Percentiles rank a stretch among this genome's conserved stretches.
These are phyloP conservation scores for Penicillium digitatum DNA, from an alignment of 2,329 filamentous ascomycete species.

Conservation along the genomic window DNA sequence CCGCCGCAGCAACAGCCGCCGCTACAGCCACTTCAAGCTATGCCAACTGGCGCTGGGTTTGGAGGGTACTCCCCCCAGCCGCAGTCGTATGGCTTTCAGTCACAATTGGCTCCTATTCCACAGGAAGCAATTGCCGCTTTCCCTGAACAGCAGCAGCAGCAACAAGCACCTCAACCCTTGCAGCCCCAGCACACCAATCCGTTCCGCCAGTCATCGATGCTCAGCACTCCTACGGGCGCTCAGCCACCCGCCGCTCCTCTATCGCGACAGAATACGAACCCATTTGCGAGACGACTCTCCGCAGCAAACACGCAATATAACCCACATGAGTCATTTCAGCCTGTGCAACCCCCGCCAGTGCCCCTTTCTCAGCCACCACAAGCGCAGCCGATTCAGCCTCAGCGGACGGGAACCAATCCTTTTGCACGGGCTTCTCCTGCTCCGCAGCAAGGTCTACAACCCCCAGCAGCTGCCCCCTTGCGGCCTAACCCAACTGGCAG, in stretches of 20 bases:
- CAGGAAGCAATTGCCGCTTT: slow-evolving; percentile 49
- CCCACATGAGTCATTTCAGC: slow-evolving; percentile 18
- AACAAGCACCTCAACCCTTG: slow-evolving; percentile 33
- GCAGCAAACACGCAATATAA: slow-evolving; percentile 32
- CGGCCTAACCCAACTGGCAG: slow-evolving; percentile 76
- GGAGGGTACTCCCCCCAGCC: slow-evolving; percentile 73
- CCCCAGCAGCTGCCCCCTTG: slow-evolving; percentile 47
- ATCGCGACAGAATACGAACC: slow-evolving; percentile 71
- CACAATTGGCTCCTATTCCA: slow-evolving; percentile 44
- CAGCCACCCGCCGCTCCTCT: slow-evolving; percentile 46
- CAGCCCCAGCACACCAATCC: slow-evolving; percentile 68
- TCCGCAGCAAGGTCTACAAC: slow-evolving; percentile 30
- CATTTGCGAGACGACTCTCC: slow-evolving; percentile 66
- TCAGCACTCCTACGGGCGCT: slow-evolving; percentile 48
- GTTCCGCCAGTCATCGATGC: slow-evolving; percentile 85
- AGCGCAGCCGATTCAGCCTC: slow-evolving; percentile 47
- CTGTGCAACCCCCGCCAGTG: slow-evolving; percentile 28
- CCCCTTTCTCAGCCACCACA: slow-evolving; percentile 39
- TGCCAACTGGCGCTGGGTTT: slow-evolving; percentile 73
- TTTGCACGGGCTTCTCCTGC: slow-evolving; percentile 56
- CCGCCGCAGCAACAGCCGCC: slow-evolving; percentile 25
- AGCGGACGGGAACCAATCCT: slow-evolving; percentile 68
- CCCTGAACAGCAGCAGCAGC: slow-evolving; percentile 34
- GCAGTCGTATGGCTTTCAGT: slow-evolving; percentile 52
- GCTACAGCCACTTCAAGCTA: slow-evolving; percentile 53